Base-by-base conservation (phyloP, 106 monocot genomes). In the Iris macrosiphon region DNA sequence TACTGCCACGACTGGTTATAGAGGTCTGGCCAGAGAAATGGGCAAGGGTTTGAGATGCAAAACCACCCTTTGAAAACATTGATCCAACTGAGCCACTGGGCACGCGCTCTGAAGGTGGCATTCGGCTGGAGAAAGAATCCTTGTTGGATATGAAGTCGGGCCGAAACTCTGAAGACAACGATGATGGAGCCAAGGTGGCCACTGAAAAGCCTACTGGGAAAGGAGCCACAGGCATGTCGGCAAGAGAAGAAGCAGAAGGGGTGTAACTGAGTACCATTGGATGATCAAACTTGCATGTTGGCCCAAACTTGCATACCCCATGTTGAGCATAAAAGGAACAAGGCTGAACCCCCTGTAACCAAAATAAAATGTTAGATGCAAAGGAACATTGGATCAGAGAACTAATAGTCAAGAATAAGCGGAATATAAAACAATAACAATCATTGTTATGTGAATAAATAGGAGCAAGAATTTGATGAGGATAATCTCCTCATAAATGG, bases 271-370 rank as follows among this genome's bases (percentile, higher is more conserved):
- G 44, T 18, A 60, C 67, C 56, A 81, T 81, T 17, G 84, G 81
- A 64, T 90, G 89, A 72, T 90, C 77, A 60, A 78, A 90, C 57
- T 90, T 90, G 84, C 89, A 90, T 18, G 89, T 75, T 3, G 75
- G 74, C 16, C 89, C 89, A 69, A 78, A 90, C 35, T 81, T 90
- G 67, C 91, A 91, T 17, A 81, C 40, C 1, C 85, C 91, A 70
- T 82, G 81, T 71, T 91, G 85, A 4, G 53, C 64, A 55, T 85
- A 91, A 66, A 61, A 85, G 19, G 70, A 52, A 49, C 91, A 91
- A 54, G 49, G 31, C 41, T 78, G 85, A 75, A 75, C 75, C 41
- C 85, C 91, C 91, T 91, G 75, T 59, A 24, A 47, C 47, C 47
- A 2, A 47, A 24, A 47, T 25, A 47, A 6, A 47, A 47, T 18